Percentiles rank a stretch among this genome's conserved stretches.
Conservation (phyloP, 202 grass and related monocot species). For the Panicum virgatum region DNA sequence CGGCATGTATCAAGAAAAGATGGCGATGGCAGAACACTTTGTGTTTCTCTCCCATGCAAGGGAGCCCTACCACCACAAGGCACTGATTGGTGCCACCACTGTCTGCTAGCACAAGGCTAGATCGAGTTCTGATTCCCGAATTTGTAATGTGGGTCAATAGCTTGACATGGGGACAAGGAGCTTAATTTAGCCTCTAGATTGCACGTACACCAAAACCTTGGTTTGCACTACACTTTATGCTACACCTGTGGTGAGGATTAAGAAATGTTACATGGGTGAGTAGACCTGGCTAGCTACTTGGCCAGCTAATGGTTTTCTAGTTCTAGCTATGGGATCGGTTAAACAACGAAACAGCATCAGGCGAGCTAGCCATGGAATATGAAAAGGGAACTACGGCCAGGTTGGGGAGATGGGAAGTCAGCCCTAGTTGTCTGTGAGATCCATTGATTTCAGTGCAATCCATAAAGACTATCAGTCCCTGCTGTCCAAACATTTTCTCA, state of each 20-base stretch:
- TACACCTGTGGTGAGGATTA: slow-evolving; percentile 14
- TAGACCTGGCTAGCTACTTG: slow-evolving; percentile 39
- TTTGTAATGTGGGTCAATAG: slow-evolving; percentile 35
- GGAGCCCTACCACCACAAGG: slow-evolving; percentile 23
- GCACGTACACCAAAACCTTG: slow-evolving; percentile 39
- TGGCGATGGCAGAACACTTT: neutral
- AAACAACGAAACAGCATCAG: neutral
- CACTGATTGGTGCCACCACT: neutral
- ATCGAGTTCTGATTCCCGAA: slow-evolving; percentile 9
- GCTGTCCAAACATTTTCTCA: neutral
- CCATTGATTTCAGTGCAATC: slow-evolving; percentile 38
- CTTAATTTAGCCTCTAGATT: slow-evolving; percentile 23
- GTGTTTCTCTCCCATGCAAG: slow-evolving; percentile 4
- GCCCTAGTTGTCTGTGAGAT: slow-evolving; percentile 49
- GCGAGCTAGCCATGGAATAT: no score
- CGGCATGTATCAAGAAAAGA: neutral
- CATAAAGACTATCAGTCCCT: neutral
- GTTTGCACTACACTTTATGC: slow-evolving; percentile 32
- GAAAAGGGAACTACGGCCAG: no score
- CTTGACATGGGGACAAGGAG: slow-evolving; percentile 30
- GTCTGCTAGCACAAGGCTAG: neutral
- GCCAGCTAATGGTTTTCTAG: neutral
- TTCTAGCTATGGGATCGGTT: slow-evolving; percentile 14
- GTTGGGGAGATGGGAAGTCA: slow-evolving; percentile 37
- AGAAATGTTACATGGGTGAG: slow-evolving; percentile 21